Conservation (phyloP, 106 monocot species). For the Dendrobium chrysotoxum region DNA sequence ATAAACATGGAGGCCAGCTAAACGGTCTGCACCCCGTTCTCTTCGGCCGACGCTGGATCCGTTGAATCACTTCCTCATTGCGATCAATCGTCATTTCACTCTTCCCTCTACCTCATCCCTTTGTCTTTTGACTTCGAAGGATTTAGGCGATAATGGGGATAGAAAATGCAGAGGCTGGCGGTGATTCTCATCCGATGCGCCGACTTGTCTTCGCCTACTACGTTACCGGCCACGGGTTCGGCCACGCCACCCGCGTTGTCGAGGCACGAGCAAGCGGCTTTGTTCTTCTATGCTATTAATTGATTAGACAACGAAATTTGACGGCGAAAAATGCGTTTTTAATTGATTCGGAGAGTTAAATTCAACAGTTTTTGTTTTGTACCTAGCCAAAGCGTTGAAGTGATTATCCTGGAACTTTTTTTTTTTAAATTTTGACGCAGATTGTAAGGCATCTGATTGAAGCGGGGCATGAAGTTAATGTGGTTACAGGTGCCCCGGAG, state of each 20-base stretch:
- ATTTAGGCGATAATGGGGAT: neutral
- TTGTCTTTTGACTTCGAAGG: neutral
- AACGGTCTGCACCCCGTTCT: neutral
- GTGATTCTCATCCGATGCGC: neutral
- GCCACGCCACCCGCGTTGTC: constrained; percentile 86
- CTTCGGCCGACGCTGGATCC: neutral
- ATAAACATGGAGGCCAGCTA: no score
- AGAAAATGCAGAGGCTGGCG: neutral
- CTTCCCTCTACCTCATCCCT: neutral
- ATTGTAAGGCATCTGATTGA: constrained; percentile 73
- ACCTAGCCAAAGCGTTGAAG: neutral
- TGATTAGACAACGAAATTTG: neutral
- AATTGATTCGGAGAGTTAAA: neutral
- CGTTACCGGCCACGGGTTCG: constrained; percentile 87
- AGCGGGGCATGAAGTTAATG: constrained; percentile 82
- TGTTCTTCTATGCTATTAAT: neutral
- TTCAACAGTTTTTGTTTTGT: neutral
- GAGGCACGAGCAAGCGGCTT: constrained; percentile 26
- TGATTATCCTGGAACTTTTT: neutral
- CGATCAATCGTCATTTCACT: neutral
- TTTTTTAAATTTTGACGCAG: constrained; percentile 20
- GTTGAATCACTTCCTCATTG: neutral
- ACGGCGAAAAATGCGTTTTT: neutral
- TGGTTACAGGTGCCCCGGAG: constrained; percentile 82
- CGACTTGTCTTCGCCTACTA: constrained; percentile 66